Conservation (phyloP, 306 rosid species). For the Corylus americana region DNA sequence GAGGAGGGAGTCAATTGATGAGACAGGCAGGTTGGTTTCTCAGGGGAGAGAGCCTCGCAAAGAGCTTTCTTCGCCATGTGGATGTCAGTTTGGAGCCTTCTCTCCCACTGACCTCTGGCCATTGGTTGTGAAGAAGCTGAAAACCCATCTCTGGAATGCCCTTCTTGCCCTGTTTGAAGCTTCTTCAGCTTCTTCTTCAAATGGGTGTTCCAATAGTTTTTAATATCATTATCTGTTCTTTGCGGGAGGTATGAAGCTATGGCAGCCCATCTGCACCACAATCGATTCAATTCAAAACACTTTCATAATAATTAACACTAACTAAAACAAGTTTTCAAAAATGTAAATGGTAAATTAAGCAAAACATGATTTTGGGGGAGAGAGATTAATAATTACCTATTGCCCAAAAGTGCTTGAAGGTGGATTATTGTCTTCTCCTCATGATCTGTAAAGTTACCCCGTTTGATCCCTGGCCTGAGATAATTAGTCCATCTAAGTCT, state of each 20-base stretch:
- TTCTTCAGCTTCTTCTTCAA: constrained; percentile 78
- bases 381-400: constrained; percentile 52
- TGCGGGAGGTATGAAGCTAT: constrained; percentile 97
- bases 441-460: constrained; percentile 87
- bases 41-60: constrained; percentile 70
- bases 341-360: too few relatives aligned
- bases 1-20: constrained; percentile 33
- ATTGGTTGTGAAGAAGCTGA: constrained; percentile 49
- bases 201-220: constrained; percentile 94
- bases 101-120: constrained; percentile 94
- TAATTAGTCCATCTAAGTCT: constrained; percentile 96
- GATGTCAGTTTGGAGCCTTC: constrained; percentile 87
- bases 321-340: background rate
- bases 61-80: constrained; percentile 82
- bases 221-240: constrained; percentile 95
- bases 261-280: constrained; percentile 86
- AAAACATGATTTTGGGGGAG: background rate
- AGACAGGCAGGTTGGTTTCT: constrained; percentile 27
- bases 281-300: constrained; percentile 17
- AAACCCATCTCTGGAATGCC: constrained; percentile 29
- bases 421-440: constrained; percentile 97
- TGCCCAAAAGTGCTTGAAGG: constrained; percentile 96
- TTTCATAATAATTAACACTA: background rate
- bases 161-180: constrained; percentile 37
- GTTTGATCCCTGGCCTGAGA: constrained; percentile 85